A percentile compares a stretch with the other conserved stretches of the same genome.
Evolutionary conservation across 1,284 basidiomycete genomes (phyloP).

Genomic region (Cryptococcus maquisensis): DNA sequence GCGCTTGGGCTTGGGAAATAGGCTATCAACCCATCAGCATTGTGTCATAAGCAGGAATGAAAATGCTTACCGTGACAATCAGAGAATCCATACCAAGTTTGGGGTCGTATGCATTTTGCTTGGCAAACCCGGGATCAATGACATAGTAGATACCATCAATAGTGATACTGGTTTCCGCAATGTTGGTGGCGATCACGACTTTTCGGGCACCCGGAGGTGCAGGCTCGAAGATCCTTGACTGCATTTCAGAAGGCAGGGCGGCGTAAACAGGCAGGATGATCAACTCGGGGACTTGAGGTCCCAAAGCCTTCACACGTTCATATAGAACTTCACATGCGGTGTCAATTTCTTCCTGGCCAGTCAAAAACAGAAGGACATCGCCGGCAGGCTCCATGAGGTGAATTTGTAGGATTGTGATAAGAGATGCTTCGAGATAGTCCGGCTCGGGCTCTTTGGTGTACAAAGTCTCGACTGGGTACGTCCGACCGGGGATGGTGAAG

Average conservation of each 20-base stretch:
- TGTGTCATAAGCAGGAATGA: background rate
- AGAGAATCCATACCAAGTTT: constrained; percentile 97
- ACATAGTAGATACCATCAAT: constrained; percentile 99
- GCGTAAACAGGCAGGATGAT: constrained; percentile 97
- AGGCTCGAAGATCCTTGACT: constrained; percentile 95
- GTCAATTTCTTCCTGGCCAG: constrained; percentile 98
- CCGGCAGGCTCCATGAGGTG: constrained; percentile 96
- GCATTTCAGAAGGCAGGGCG: constrained; percentile 93
- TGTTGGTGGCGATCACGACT: constrained; percentile 97
- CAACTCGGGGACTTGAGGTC: constrained; percentile 93
- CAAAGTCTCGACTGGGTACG: constrained; percentile 94
- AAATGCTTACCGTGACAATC: constrained; percentile 69
- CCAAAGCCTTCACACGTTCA: constrained; percentile 96
- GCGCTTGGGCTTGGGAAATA: constrained; percentile 96
- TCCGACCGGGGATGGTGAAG: constrained; percentile 98
- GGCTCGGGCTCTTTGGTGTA: constrained; percentile 98
- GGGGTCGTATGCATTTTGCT: constrained; percentile 98
- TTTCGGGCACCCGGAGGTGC: constrained; percentile 95
- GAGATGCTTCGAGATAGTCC: constrained; percentile 96
- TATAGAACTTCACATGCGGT: constrained; percentile 94
- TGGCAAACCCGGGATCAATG: constrained; percentile 96
- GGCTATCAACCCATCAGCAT: constrained; percentile 54
- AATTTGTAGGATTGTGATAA: constrained; percentile 99
- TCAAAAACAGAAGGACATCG: constrained; percentile 93
- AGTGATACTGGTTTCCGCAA: constrained; percentile 96